Conservation (phyloP, 2,329 filamentous ascomycete genomes). For the Trichoderma breve region DNA sequence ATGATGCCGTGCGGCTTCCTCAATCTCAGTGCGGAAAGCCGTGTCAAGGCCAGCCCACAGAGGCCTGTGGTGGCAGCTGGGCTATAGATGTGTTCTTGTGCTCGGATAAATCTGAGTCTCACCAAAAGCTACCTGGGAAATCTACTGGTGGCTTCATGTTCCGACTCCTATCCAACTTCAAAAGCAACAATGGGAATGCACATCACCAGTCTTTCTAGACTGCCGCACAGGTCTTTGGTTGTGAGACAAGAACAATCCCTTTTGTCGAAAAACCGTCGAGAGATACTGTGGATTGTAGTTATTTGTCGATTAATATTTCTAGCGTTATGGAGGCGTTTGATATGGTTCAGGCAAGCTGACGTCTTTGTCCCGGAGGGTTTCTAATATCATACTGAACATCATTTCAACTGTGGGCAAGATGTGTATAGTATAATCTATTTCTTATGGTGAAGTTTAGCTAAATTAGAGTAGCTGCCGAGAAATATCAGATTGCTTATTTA, state of each 20-base stretch:
- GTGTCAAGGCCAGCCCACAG: slow-evolving; percentile 23
- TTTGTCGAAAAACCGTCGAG: background rate
- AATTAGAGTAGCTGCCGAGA: background rate
- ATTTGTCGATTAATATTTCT: background rate
- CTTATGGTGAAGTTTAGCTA: background rate
- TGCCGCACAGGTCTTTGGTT: background rate
- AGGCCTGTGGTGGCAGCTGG: slow-evolving; percentile 29
- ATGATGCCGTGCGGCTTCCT: slow-evolving; percentile 27
- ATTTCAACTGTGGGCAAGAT: background rate
- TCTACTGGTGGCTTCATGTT: background rate
- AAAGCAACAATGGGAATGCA: background rate
- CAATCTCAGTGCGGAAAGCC: slow-evolving; percentile 27
- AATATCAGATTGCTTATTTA: background rate
- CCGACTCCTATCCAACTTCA: slow-evolving; percentile 8
- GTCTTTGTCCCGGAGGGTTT: background rate
- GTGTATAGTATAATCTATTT: background rate
- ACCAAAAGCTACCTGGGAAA: background rate
- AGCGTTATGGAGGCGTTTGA: background rate
- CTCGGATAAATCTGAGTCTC: background rate
- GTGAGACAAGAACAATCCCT: background rate
- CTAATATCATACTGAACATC: background rate
- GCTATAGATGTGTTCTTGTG: slow-evolving; percentile 26
- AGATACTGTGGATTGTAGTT: background rate
- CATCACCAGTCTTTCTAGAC: background rate
- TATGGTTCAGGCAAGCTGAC: background rate